phyloP scores from a whole-genome alignment of 1,139 yeast genomes.

The Kurtzmaniella quercitrusa region DNA sequence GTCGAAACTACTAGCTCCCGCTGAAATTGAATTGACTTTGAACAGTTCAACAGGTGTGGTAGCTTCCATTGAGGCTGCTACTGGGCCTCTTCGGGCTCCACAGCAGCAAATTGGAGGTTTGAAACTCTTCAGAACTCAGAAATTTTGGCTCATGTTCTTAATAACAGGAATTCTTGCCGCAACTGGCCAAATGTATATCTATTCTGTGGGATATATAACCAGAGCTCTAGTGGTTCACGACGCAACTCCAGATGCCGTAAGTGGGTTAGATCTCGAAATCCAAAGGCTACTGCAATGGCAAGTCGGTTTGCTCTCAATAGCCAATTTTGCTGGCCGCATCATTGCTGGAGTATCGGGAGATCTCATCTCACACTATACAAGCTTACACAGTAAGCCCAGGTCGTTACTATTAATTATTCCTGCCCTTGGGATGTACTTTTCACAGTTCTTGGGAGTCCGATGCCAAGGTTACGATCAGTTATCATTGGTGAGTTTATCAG shows the following conservation, averaged over 20 bases:
- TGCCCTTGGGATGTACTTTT: constrained; percentile 30
- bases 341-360: constrained; percentile 52
- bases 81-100: constrained; percentile 9
- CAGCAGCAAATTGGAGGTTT: constrained; percentile 16
- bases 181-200: constrained; percentile 59
- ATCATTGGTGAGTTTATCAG: constrained; percentile 36
- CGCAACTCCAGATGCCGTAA: constrained; percentile 11
- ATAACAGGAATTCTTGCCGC: constrained; percentile 51
- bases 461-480: constrained; percentile 26
- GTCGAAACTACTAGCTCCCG: not conserved
- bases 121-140: constrained; percentile 24
- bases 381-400: constrained; percentile 38
- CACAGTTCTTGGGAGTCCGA: constrained; percentile 39
- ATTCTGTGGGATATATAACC: constrained; percentile 58
- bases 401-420: constrained; percentile 47
- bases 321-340: constrained; percentile 52
- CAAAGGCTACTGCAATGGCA: constrained; percentile 53
- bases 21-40: constrained; percentile 2
- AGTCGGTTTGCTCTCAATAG: constrained; percentile 51
- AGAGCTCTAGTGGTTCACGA: constrained; percentile 37
- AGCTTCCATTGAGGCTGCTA: no score
- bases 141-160: constrained; percentile 48
- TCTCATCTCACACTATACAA: constrained; percentile 26
- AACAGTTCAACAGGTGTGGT: not conserved
- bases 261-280: constrained; percentile 24